Evolutionary conservation across 225 moss, liverwort and hornwort genomes (phyloP).

Genomic region (Rhytidiadelphus loreus): DNA sequence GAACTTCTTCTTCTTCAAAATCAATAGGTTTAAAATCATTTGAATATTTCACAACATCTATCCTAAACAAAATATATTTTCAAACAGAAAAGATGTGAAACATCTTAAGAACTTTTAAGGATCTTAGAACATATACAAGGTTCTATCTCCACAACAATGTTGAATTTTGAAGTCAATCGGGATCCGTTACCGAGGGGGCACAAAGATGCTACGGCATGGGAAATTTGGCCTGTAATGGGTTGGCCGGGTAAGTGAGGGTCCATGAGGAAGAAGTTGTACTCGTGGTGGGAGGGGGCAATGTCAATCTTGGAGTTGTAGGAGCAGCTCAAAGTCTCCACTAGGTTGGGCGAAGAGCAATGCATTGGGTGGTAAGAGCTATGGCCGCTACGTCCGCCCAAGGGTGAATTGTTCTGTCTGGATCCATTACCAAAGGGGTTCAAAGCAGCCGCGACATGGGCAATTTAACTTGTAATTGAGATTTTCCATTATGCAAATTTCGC

Average conservation of each 20-base stretch:
- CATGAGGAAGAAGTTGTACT: conserved; percentile 68
- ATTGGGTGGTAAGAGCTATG: not conserved
- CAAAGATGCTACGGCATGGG: no score
- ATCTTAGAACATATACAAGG: no score
- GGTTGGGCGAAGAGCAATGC: not conserved
- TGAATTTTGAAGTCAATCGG: no score
- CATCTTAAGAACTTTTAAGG: no score
- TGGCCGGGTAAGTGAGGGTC: conserved; percentile 64
- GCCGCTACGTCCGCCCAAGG: not conserved
- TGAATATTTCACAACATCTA: no score
- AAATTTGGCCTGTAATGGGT: no score
- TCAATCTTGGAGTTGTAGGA: conserved; percentile 30
- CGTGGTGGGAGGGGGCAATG: conserved; percentile 25
- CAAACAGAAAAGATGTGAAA: no score
- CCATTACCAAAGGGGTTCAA: not conserved
- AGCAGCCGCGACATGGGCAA: not conserved
- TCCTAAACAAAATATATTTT: no score
- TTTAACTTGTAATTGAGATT: not conserved
- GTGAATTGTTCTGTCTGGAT: not conserved
- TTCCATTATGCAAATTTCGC: not conserved
- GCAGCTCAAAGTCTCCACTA: conserved; percentile 38
- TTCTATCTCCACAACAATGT: no score
- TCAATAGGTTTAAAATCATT: no score
- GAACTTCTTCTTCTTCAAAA: no score
- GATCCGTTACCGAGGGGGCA: no score